Percentiles rank a stretch among this genome's conserved stretches.
These are phyloP conservation scores for Podospora pseudopauciseta DNA, from an alignment of 495 filamentous ascomycete species.

Conservation along the genomic window DNA sequence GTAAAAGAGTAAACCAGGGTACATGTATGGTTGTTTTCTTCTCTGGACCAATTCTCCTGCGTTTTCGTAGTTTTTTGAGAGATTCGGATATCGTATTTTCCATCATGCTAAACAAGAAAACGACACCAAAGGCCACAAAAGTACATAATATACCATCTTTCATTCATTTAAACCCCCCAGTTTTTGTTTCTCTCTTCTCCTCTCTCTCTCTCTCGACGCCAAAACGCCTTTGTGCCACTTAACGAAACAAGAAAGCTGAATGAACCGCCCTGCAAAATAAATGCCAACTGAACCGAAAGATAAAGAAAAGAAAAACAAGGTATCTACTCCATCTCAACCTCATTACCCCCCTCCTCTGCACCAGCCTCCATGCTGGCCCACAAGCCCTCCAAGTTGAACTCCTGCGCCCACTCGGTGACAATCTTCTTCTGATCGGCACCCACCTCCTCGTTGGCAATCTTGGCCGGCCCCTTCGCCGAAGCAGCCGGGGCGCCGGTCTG, in stretches of 20 bases:
- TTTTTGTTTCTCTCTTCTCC: constrained; percentile 3
- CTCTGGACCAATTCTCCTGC: too few species aligned
- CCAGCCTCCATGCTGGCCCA: constrained; percentile 59
- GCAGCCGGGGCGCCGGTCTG: constrained; percentile 51
- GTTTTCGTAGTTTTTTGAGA: too few species aligned
- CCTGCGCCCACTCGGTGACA: constrained; percentile 88
- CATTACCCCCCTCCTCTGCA: constrained; percentile 17
- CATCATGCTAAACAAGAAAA: background rate
- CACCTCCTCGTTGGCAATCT: constrained; percentile 31
- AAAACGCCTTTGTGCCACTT: constrained; percentile 16
- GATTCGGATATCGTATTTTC: background rate
- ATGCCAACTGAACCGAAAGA: background rate
- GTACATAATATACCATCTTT: background rate
- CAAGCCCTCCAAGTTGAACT: constrained; percentile 94
- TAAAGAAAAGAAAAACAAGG: constrained; percentile 9
- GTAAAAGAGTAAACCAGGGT: background rate
- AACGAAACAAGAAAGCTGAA: background rate
- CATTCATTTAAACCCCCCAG: background rate
- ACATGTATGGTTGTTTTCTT: background rate
- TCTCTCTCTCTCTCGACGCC: constrained; percentile 18
- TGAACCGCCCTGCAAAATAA: background rate
- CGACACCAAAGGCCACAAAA: background rate
- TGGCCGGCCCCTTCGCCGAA: background rate
- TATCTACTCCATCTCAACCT: constrained; percentile 32
- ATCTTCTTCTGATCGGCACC: constrained; percentile 76